These are phyloP conservation scores for Penicillium sp. DNA, from an alignment of 2,329 filamentous ascomycete genomes.

Conservation along the genomic window DNA sequence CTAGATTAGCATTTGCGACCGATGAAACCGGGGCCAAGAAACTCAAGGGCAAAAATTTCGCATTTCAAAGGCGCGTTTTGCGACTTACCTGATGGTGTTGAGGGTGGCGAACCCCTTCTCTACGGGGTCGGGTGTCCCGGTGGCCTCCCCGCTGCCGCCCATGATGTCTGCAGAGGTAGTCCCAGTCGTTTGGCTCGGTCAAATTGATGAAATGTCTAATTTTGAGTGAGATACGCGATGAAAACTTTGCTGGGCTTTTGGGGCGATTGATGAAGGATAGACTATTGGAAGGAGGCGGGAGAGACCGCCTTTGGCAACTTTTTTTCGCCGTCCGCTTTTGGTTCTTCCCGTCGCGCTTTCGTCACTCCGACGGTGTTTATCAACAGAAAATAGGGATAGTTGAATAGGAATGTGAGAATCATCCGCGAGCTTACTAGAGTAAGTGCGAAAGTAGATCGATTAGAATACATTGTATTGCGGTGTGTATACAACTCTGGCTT, in stretches of 20 bases:
- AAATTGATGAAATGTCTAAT: conserved; percentile 17
- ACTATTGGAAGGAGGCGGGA: conserved; percentile 20
- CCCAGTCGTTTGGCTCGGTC: background rate
- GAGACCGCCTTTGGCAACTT: conserved; percentile 27
- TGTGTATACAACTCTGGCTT: conserved; percentile 7
- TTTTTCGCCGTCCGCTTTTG: conserved; percentile 24
- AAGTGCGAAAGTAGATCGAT: background rate
- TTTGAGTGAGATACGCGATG: conserved; percentile 20
- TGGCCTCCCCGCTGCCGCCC: conserved; percentile 60
- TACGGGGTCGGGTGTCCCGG: conserved; percentile 61
- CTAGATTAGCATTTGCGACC: conserved; percentile 41
- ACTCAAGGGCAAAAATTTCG: background rate
- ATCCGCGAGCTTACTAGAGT: background rate
- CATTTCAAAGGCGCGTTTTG: conserved; percentile 16
- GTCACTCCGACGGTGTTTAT: background rate
- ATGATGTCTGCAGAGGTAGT: conserved; percentile 42
- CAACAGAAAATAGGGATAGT: background rate
- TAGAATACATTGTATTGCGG: conserved; percentile 23
- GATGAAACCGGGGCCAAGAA: conserved; percentile 31
- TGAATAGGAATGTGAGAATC: background rate
- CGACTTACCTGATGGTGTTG: conserved; percentile 74
- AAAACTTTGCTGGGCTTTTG: conserved; percentile 11
- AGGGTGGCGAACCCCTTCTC: conserved; percentile 84
- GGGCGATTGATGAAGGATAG: conserved; percentile 24
- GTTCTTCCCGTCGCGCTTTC: conserved; percentile 9